phyloP scores from a whole-genome alignment of 495 filamentous ascomycete species.

The Xylaria bambusicola region DNA sequence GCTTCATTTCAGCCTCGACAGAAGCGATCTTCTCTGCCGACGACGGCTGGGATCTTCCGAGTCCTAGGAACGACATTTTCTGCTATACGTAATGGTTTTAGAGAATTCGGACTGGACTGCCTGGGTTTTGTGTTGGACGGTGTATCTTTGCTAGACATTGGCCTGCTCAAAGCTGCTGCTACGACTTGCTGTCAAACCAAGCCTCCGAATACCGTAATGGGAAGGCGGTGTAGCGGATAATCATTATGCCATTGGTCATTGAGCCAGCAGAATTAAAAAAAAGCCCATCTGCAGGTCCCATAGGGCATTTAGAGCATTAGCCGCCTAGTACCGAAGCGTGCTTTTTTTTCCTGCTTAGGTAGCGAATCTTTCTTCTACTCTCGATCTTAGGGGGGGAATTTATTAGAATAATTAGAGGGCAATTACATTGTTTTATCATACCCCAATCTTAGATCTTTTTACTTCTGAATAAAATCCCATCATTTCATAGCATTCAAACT shows the following conservation, averaged over 20 bases:
- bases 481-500: too few relatives aligned
- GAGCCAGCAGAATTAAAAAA: constrained; percentile 8
- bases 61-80: constrained; percentile 93
- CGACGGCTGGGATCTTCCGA: constrained; percentile 85
- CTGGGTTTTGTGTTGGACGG: constrained; percentile 16
- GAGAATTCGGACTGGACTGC: neutral
- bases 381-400: too few relatives aligned
- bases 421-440: too few relatives aligned
- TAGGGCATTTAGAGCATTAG: neutral
- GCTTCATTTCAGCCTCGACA: constrained; percentile 91
- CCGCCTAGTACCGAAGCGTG: too few relatives aligned
- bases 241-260: constrained; percentile 2
- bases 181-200: neutral
- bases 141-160: constrained; percentile 9
- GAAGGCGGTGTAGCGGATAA: constrained; percentile 33
- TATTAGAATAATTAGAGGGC: too few relatives aligned
- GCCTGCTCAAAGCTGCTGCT: neutral
- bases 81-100: too few relatives aligned
- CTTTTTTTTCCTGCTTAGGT: too few relatives aligned
- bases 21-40: constrained; percentile 94
- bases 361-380: too few relatives aligned
- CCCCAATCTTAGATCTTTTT: too few relatives aligned
- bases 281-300: neutral
- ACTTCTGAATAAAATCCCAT: too few relatives aligned
- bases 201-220: neutral